Evolutionary conservation across 2,329 filamentous ascomycete species (phyloP), one percentile per base, ranked within the genome.

Genomic region (Westerdykella ornata): DNA sequence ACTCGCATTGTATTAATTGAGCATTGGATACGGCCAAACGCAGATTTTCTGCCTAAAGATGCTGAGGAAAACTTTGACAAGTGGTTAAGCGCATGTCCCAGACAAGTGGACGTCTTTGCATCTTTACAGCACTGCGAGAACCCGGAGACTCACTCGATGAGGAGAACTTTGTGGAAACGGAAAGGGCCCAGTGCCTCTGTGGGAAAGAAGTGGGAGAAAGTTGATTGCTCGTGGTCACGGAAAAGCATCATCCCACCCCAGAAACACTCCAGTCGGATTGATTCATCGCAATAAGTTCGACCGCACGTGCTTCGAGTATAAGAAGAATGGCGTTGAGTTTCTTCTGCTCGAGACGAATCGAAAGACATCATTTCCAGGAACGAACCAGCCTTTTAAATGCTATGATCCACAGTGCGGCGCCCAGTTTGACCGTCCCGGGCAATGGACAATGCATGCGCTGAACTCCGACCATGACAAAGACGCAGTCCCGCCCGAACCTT

Each of bases 301-400:
- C 7, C 12, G 12, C 7, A 26, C 8, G 8, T 26, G 22, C 22
- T 26, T 9, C 12, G 22, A 26, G 22, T 26, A 9, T 7, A 26
- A 26, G 22, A 36, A 13, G 18, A 17, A 16, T 17, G 15, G 15
- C 19, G 18, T 5, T 7, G 14, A 13, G 5, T 36, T 36, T n/a
- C 34, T 36, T 20, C 15, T 36, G 17, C 8, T 36, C 13, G 34
- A 36, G 34, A 16, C 34, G n/a, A 18, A 20, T 36, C 19, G 34
- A 36, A 36, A 17, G 34, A 20, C 34, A 36, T 20, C 34, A 36
- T 36, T 36, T 36, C n/a, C 15, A 36, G 11, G 34, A 20, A 14
- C 34, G 34, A 16, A 16, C 18, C 9, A 17, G 15, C 18, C 6
- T 8, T 17, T 36, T 13, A 9, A 36, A 12, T 36, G 34, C 34